A percentile compares a stretch with the other conserved stretches of the same genome.
phyloP scores from a whole-genome alignment of 768 basidiomycete species.

The Kwoniella pini region DNA sequence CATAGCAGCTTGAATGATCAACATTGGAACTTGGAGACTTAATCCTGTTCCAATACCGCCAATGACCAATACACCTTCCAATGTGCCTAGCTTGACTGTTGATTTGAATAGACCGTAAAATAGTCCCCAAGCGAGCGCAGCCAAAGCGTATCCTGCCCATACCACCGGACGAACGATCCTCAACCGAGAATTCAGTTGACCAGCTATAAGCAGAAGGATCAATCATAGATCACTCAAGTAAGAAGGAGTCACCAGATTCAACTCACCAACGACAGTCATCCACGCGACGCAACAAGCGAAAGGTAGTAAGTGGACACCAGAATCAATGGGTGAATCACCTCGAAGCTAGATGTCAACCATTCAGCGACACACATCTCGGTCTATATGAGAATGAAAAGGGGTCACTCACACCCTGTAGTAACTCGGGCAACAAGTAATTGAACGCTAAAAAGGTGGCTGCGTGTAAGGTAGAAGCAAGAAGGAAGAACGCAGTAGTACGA shows the following conservation, averaged over 20 bases:
- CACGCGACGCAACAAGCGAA: conserved; percentile 39
- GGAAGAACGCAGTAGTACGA: conserved; percentile 48
- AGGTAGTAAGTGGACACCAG: conserved; percentile 48
- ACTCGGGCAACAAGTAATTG: conserved; percentile 42
- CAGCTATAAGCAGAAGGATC: conserved; percentile 25
- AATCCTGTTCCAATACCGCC: conserved; percentile 45
- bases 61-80: conserved; percentile 43
- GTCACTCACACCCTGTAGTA: conserved; percentile 50
- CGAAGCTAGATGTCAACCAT: conserved; percentile 14
- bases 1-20: conserved; percentile 52
- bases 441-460: conserved; percentile 44
- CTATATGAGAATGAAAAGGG: not conserved
- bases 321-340: conserved; percentile 29
- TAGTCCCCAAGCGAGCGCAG: conserved; percentile 38
- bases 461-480: conserved; percentile 47
- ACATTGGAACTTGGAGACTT: conserved; percentile 37
- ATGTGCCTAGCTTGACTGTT: conserved; percentile 21
- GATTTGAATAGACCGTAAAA: conserved; percentile 37
- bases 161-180: conserved; percentile 49
- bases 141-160: conserved; percentile 48
- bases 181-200: conserved; percentile 44
- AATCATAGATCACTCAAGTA: not conserved
- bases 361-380: not conserved
- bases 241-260: not conserved
- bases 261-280: conserved; percentile 42